phyloP scores from a whole-genome alignment of 2,329 filamentous ascomycete species.

The Eurotiales sp. region DNA sequence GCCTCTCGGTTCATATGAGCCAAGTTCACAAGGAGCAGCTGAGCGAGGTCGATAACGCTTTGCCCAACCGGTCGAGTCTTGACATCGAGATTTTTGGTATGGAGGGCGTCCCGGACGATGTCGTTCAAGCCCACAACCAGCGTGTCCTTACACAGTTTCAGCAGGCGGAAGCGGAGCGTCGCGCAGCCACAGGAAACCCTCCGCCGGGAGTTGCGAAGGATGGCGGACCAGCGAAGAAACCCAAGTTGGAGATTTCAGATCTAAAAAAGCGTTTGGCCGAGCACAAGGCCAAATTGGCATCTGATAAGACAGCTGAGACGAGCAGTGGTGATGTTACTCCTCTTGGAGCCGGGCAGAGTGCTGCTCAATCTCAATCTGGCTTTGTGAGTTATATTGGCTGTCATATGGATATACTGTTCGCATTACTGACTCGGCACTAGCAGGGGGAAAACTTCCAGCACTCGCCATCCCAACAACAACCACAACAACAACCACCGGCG shows the following conservation, averaged over 20 bases:
- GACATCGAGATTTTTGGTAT: constrained; percentile 98
- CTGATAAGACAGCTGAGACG: constrained; percentile 55
- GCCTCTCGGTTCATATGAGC: constrained; percentile 93
- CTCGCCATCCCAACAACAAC: constrained; percentile 46
- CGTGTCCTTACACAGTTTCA: constrained; percentile 83
- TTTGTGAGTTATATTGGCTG: constrained; percentile 54
- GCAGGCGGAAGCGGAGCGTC: constrained; percentile 76
- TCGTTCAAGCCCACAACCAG: constrained; percentile 78
- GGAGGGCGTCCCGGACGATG: constrained; percentile 89
- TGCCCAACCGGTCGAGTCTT: constrained; percentile 77
- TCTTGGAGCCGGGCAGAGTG: constrained; percentile 44
- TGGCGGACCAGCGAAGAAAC: constrained; percentile 55
- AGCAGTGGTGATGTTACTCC: constrained; percentile 59
- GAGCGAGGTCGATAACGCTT: constrained; percentile 82
- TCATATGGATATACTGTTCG: neutral
- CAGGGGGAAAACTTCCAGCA: constrained; percentile 43
- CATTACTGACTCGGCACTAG: constrained; percentile 1
- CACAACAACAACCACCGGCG: constrained; percentile 45
- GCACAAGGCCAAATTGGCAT: constrained; percentile 65
- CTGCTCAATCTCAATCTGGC: constrained; percentile 48
- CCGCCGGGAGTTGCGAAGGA: constrained; percentile 48
- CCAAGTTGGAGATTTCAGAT: constrained; percentile 70
- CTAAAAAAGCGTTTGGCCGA: constrained; percentile 76
- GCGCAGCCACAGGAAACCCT: constrained; percentile 78
- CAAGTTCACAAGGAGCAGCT: constrained; percentile 97